These are phyloP conservation scores for Alternaria sp. DNA, from an alignment of 2,329 filamentous ascomycete species.

Conservation along the genomic window DNA sequence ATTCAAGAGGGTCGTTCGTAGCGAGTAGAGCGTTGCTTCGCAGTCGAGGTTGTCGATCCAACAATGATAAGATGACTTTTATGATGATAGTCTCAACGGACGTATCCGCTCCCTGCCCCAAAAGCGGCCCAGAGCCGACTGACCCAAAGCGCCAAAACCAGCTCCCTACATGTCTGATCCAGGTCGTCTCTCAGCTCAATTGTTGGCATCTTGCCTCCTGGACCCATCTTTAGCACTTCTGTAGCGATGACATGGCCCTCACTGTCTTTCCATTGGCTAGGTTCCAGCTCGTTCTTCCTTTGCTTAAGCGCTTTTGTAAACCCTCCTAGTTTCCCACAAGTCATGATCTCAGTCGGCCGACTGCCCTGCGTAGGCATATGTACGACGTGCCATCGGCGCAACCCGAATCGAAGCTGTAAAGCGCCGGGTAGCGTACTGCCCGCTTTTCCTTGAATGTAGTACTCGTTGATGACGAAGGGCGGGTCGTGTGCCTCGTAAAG, in stretches of 20 bases:
- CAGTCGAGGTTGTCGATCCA: neutral
- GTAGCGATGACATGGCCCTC: conserved; percentile 33
- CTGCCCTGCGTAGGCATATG: conserved; percentile 26
- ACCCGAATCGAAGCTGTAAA: conserved; percentile 28
- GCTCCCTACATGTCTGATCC: conserved; percentile 36
- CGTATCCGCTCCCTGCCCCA: conserved; percentile 23
- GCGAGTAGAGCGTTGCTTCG: conserved; percentile 9
- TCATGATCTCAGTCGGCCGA: conserved; percentile 26
- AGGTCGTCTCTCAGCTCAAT: conserved; percentile 31
- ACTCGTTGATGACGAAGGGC: conserved; percentile 32
- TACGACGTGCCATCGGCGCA: conserved; percentile 30
- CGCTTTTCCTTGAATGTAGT: conserved; percentile 30
- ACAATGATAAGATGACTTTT: neutral
- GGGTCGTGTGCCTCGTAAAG: conserved; percentile 41
- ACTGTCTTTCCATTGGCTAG: conserved; percentile 33
- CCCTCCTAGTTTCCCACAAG: conserved; percentile 31
- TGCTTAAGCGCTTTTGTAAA: conserved; percentile 22
- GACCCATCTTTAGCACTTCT: conserved; percentile 25
- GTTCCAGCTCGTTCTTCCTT: conserved; percentile 28
- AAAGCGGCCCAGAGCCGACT: conserved; percentile 37
- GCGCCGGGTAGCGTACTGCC: conserved; percentile 25
- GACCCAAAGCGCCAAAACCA: conserved; percentile 36
- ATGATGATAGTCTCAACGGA: neutral
- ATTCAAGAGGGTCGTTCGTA: conserved; percentile 37
- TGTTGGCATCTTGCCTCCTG: conserved; percentile 31